phyloP scores from a whole-genome alignment of 352 stramenopile species.

The Phytopythium oedochilum region DNA sequence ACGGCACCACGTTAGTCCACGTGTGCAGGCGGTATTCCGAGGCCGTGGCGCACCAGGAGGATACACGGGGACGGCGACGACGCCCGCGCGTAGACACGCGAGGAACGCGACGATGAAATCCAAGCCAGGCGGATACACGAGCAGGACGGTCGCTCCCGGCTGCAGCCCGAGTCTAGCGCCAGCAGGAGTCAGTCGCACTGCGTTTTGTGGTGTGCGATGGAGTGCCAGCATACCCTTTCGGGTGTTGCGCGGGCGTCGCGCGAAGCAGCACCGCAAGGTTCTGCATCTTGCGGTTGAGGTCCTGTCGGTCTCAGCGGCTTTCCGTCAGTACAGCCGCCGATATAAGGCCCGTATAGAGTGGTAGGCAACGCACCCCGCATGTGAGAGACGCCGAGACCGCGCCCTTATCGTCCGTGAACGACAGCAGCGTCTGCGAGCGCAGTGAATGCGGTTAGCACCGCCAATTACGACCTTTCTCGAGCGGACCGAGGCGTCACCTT shows the following conservation, averaged over 20 bases:
- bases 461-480: background rate
- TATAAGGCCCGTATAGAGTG: background rate
- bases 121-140: conserved; percentile 97
- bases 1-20: background rate
- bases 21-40: too few species aligned
- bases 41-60: conserved; percentile 49
- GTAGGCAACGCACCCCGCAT: conserved; percentile 32
- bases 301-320: conserved; percentile 17
- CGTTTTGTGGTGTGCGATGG: too few species aligned
- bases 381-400: conserved; percentile 43
- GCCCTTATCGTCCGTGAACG: conserved; percentile 75
- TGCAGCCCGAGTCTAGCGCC: conserved; percentile 44
- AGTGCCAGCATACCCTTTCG: conserved; percentile 47
- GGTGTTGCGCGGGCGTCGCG: conserved; percentile 38
- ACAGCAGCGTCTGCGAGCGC: conserved; percentile 22
- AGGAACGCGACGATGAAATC: conserved; percentile 98
- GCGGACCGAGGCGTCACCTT: conserved; percentile 23
- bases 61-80: conserved; percentile 93
- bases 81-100: conserved; percentile 90
- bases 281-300: conserved; percentile 60
- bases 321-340: background rate
- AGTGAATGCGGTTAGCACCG: background rate
- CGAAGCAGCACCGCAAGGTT: conserved; percentile 66
- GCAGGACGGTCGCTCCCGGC: conserved; percentile 81
- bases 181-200: too few species aligned